phyloP scores from a whole-genome alignment of 2,329 filamentous ascomycete species.

The Graphiopsis chlorocephala region DNA sequence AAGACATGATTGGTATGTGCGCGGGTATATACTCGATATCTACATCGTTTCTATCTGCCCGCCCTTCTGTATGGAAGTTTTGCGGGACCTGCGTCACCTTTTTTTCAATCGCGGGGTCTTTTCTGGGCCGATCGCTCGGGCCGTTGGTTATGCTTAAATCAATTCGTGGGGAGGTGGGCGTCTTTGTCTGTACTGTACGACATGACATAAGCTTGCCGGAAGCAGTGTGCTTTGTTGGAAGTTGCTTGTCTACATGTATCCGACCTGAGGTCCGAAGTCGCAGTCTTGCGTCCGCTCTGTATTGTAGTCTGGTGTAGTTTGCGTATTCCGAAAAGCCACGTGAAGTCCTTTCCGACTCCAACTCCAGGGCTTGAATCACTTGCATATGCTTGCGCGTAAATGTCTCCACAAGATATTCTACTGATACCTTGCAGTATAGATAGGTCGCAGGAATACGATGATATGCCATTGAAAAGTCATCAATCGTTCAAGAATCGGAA shows the following conservation, averaged over 20 bases:
- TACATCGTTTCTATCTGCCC: background rate
- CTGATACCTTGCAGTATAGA: background rate
- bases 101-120: constrained; percentile 3
- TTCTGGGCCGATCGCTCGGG: background rate
- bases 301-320: no score
- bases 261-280: no score
- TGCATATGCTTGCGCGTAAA: background rate
- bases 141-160: constrained; percentile 3
- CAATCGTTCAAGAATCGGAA: no score
- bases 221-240: background rate
- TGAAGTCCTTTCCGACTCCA: background rate
- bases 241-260: background rate
- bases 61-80: background rate
- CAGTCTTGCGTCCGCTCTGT: no score
- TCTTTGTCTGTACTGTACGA: background rate
- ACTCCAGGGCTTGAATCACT: background rate
- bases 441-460: background rate
- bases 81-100: constrained; percentile 9
- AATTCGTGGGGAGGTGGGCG: background rate
- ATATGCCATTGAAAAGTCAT: background rate
- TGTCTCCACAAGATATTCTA: background rate
- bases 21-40: background rate
- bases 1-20: constrained; percentile 10
- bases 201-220: background rate
- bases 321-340: background rate